phyloP scores from a whole-genome alignment of 2,329 filamentous ascomycete species.

The Fusarium nygamai region DNA sequence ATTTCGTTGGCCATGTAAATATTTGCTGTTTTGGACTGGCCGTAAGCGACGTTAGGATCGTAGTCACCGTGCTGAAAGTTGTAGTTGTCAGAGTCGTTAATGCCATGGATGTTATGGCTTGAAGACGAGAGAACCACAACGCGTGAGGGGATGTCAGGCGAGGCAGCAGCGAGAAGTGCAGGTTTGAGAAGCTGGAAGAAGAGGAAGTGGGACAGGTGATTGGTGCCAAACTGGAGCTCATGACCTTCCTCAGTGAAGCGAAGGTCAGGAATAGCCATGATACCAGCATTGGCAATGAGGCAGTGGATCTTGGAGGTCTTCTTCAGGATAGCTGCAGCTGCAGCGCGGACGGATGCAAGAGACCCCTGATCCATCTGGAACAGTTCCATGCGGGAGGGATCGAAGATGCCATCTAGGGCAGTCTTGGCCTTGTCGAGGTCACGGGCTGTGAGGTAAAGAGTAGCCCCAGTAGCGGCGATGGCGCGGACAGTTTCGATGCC shows the following conservation, averaged over 20 bases:
- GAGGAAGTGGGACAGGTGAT: constrained; percentile 43
- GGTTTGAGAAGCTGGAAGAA: constrained; percentile 53
- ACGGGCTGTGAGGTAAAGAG: constrained; percentile 30
- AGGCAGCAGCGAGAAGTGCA: constrained; percentile 52
- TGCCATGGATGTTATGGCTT: constrained; percentile 46
- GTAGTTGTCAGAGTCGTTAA: constrained; percentile 24
- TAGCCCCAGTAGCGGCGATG: constrained; percentile 50
- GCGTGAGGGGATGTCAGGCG: constrained; percentile 53
- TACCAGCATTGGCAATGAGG: constrained; percentile 36
- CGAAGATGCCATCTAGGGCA: not conserved
- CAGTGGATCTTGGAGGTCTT: constrained; percentile 30
- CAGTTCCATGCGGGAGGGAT: constrained; percentile 10
- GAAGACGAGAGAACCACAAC: constrained; percentile 57
- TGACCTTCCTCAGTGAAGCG: constrained; percentile 30
- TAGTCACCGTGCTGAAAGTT: constrained; percentile 18
- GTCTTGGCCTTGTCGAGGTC: constrained; percentile 28
- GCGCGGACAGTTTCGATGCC: constrained; percentile 57
- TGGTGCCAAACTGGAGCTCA: constrained; percentile 43
- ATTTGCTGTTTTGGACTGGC: constrained; percentile 36
- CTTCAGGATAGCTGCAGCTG: constrained; percentile 27
- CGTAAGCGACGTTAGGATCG: constrained; percentile 19
- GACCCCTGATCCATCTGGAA: constrained; percentile 38
- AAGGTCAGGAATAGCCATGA: constrained; percentile 35
- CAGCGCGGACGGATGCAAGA: constrained; percentile 32
- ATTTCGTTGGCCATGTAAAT: constrained; percentile 41